Evolutionary conservation across 139 green algal species (phyloP).

Genomic region (Pseudopediastrum boryanum): DNA sequence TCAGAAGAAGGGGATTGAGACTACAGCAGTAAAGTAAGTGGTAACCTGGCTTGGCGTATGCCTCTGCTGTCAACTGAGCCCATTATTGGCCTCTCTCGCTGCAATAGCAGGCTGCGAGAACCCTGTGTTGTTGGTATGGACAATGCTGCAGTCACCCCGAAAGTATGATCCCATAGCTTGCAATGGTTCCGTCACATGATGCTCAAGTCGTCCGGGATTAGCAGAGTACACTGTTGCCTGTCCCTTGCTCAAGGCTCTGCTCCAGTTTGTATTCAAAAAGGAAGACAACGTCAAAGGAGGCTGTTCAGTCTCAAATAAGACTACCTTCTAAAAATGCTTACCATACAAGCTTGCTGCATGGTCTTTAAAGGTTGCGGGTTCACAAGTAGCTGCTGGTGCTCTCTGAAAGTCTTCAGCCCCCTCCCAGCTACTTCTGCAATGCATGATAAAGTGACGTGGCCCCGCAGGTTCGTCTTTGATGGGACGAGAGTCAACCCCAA

Average conservation of each 20-base stretch:
- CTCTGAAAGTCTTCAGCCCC: not conserved
- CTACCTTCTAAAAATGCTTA: not conserved
- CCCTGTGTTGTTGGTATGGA: too few species aligned
- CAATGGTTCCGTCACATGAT: not conserved
- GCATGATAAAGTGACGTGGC: not conserved
- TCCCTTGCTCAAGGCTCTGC: too few species aligned
- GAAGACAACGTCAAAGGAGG: not conserved
- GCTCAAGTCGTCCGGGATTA: not conserved
- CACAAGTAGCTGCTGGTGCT: not conserved
- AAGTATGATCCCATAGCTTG: not conserved
- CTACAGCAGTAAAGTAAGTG: slow-evolving; percentile 23
- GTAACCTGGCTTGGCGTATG: not conserved
- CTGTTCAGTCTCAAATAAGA: too few species aligned
- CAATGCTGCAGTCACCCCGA: not conserved
- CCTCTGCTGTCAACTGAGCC: not conserved
- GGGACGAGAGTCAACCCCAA: slow-evolving; percentile 30
- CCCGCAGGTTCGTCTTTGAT: slow-evolving; percentile 47
- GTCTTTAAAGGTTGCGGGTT: not conserved
- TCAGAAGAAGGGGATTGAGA: slow-evolving; percentile 36
- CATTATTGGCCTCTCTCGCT: not conserved
- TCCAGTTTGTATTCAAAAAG: too few species aligned
- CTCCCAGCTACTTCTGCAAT: not conserved
- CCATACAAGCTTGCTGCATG: not conserved
- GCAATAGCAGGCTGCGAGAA: not conserved
- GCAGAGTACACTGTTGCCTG: too few species aligned